A percentile compares a stretch with the other conserved stretches of the same genome.
Evolutionary conservation across 495 filamentous ascomycete genomes (phyloP).

Genomic region (Daldinia bambusicola): DNA sequence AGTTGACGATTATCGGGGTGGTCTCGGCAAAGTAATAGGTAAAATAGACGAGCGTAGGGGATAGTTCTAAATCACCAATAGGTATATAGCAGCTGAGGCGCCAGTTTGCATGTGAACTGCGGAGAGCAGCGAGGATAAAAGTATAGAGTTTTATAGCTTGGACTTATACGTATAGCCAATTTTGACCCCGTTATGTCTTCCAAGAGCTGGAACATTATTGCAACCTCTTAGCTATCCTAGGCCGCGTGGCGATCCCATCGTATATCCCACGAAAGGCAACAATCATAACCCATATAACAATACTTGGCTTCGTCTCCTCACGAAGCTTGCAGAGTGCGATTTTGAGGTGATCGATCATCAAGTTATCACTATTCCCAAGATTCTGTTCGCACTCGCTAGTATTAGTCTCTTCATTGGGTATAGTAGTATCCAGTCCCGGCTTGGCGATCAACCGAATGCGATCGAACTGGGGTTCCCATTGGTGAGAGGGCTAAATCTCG

Average conservation of each 20-base stretch:
- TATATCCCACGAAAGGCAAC: not conserved
- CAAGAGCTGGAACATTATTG: not conserved
- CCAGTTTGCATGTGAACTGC: not conserved
- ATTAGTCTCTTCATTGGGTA: not conserved
- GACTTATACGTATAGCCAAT: not conserved
- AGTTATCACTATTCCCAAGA: not conserved
- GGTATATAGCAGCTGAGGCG: not conserved
- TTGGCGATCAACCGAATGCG: conserved; percentile 21
- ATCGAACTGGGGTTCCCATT: conserved; percentile 1
- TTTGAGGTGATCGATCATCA: not conserved
- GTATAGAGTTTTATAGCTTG: not conserved
- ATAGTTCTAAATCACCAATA: not conserved
- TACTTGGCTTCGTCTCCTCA: not conserved
- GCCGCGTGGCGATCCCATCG: conserved; percentile 1
- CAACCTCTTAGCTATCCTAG: not conserved
- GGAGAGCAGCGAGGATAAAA: not conserved
- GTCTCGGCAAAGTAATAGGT: not conserved
- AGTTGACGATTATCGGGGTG: not conserved
- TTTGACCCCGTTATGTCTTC: not conserved
- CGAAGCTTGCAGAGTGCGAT: not conserved
- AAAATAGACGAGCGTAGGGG: not conserved
- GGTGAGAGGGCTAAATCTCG: not conserved
- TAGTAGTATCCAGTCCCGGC: not conserved
- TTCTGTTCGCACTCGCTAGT: conserved; percentile 9
- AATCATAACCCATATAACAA: not conserved